Percentiles rank a stretch among this genome's conserved stretches.
Evolutionary conservation across 2,329 filamentous ascomycete genomes (phyloP).

Genomic region (Phoma sp.): DNA sequence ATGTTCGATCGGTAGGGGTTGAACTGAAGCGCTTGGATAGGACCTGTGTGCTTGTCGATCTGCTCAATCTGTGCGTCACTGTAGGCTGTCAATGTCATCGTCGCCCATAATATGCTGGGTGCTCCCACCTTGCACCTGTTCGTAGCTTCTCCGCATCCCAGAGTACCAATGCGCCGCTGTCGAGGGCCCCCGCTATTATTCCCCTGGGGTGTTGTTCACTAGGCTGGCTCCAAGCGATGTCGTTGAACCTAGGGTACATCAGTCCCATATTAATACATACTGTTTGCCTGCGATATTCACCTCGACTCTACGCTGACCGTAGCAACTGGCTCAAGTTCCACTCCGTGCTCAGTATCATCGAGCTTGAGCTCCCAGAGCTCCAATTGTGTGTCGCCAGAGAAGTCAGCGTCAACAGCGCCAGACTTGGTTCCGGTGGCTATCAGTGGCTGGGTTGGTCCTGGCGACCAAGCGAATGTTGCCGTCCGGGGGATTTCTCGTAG

Average conservation of each 20-base stretch:
- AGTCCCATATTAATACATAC: conserved; percentile 18
- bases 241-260: conserved; percentile 76
- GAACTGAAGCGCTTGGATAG: conserved; percentile 95
- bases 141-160: conserved; percentile 84
- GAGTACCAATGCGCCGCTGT: conserved; percentile 90
- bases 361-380: conserved; percentile 95
- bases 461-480: conserved; percentile 96
- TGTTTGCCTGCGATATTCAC: conserved; percentile 55
- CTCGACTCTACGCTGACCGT: conserved; percentile 88
- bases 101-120: conserved; percentile 53
- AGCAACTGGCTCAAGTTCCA: conserved; percentile 84
- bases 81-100: conserved; percentile 36
- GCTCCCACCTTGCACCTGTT: conserved; percentile 56
- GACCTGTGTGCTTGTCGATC: conserved; percentile 86
- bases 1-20: conserved; percentile 92
- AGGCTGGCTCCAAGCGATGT: conserved; percentile 90
- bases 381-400: conserved; percentile 94
- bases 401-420: conserved; percentile 94
- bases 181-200: conserved; percentile 92
- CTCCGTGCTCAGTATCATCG: conserved; percentile 73
- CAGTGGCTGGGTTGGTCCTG: conserved; percentile 76
- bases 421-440: conserved; percentile 93
- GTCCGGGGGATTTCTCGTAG: conserved; percentile 96
- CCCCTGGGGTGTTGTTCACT: conserved; percentile 80
- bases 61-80: conserved; percentile 82